Conservation (phyloP, 2,329 filamentous ascomycete genomes). For the Cercospora sp. region DNA sequence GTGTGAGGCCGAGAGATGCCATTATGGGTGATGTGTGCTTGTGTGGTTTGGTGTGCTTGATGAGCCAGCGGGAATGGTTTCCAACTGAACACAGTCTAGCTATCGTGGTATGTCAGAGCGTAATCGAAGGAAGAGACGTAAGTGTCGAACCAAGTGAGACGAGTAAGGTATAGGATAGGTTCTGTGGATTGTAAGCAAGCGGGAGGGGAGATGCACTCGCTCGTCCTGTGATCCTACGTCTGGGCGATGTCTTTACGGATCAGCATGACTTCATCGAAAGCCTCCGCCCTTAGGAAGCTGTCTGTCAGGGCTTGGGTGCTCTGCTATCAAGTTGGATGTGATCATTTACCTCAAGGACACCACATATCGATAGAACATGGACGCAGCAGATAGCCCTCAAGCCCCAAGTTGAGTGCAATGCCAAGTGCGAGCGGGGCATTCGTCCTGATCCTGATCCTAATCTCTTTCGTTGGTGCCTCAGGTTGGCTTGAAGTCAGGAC, state of each 20-base stretch:
- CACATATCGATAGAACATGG: no score
- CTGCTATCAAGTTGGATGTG: background rate
- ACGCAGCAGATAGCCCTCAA: no score
- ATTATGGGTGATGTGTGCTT: background rate
- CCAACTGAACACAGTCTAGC: no score
- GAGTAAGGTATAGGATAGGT: background rate
- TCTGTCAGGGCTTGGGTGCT: background rate
- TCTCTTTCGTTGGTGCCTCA: no score
- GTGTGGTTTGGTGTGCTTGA: no score
- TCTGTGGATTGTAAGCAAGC: background rate
- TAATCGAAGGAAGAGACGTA: background rate
- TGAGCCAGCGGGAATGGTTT: no score
- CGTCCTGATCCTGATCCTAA: no score
- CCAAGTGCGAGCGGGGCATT: no score
- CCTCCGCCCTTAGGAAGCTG: background rate
- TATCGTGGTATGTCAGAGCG: no score
- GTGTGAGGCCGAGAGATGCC: conserved; percentile 14
- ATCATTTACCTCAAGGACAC: background rate
- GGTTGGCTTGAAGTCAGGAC: no score
- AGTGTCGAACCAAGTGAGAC: background rate
- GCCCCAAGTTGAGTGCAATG: no score
- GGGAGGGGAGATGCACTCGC: background rate
- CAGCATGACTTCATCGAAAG: background rate
- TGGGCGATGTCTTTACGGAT: background rate
- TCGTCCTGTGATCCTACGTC: background rate